phyloP scores from a whole-genome alignment of 176 grass and related monocot species.

The Avena eriantha region DNA sequence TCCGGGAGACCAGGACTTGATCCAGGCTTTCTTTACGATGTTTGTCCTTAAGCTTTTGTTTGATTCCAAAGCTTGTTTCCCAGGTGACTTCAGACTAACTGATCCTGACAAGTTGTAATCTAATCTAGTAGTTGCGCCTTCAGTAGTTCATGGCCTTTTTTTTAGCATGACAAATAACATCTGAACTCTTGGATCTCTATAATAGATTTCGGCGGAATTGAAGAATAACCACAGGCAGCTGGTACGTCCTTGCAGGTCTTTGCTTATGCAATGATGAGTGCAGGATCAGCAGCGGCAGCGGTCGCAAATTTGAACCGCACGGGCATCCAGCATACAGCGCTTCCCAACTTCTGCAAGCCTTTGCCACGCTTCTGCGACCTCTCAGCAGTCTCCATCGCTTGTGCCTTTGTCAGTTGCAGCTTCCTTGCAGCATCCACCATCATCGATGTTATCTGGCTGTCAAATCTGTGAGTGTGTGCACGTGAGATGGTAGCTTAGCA shows the following conservation, averaged over 20 bases:
- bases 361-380: constrained; percentile 74
- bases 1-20: background rate
- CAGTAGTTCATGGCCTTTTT: constrained; percentile 5
- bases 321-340: constrained; percentile 61
- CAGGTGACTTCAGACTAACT: background rate
- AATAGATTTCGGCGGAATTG: background rate
- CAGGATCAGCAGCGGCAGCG: constrained; percentile 65
- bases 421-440: constrained; percentile 54
- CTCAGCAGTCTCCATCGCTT: constrained; percentile 64
- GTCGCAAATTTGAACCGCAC: constrained; percentile 79
- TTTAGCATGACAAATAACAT: background rate
- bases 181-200: background rate
- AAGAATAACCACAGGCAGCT: constrained; percentile 22
- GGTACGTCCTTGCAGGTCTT: constrained; percentile 55
- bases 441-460: constrained; percentile 64
- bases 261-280: constrained; percentile 81
- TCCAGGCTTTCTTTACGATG: background rate
- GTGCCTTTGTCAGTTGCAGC: constrained; percentile 64
- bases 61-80: constrained; percentile 20
- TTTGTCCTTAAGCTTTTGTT: constrained; percentile 33
- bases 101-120: constrained; percentile 10
- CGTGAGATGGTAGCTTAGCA: background rate
- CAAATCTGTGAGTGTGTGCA: constrained; percentile 42
- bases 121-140: constrained; percentile 28
- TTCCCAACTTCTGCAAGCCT: constrained; percentile 82